These are phyloP conservation scores for Phaeomoniella chlamydospora DNA, from an alignment of 2,329 filamentous ascomycete species.

Conservation along the genomic window DNA sequence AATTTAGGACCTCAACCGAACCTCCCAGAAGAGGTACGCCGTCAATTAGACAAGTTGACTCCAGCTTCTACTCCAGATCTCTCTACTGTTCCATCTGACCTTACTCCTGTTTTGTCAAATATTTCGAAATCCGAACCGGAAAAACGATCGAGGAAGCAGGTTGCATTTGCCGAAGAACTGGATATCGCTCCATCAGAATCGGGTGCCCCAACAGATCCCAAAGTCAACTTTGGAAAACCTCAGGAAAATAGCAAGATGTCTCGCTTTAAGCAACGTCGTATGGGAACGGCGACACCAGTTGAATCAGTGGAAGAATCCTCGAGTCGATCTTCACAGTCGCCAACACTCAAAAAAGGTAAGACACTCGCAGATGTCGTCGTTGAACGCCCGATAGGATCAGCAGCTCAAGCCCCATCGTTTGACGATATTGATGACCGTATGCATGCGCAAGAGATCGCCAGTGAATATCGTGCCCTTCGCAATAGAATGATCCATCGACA, in stretches of 20 bases:
- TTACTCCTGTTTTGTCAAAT: slow-evolving; percentile 4
- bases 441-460: slow-evolving; percentile 61
- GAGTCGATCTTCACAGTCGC: no score
- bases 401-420: slow-evolving; percentile 30
- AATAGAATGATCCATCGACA: slow-evolving; percentile 72
- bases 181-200: slow-evolving; percentile 45
- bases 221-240: not conserved
- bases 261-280: slow-evolving; percentile 10
- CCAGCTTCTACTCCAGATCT: slow-evolving; percentile 1
- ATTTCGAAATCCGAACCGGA: slow-evolving; percentile 17
- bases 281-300: slow-evolving; percentile 3
- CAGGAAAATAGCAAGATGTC: slow-evolving; percentile 7
- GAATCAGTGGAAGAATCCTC: slow-evolving; percentile 2
- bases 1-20: slow-evolving; percentile 38
- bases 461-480: slow-evolving; percentile 69
- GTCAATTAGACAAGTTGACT: slow-evolving; percentile 13
- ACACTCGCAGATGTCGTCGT: slow-evolving; percentile 45
- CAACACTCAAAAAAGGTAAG: no score
- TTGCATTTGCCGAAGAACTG: slow-evolving; percentile 63
- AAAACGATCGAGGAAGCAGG: slow-evolving; percentile 67
- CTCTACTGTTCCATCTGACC: slow-evolving; percentile 2
- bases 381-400: slow-evolving; percentile 28
- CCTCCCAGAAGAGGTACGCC: slow-evolving; percentile 17
- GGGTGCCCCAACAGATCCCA: not conserved
- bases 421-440: slow-evolving; percentile 60